Evolutionary conservation across 257 asterid genomes (phyloP).

Genomic region (Plectranthus barbatus): DNA sequence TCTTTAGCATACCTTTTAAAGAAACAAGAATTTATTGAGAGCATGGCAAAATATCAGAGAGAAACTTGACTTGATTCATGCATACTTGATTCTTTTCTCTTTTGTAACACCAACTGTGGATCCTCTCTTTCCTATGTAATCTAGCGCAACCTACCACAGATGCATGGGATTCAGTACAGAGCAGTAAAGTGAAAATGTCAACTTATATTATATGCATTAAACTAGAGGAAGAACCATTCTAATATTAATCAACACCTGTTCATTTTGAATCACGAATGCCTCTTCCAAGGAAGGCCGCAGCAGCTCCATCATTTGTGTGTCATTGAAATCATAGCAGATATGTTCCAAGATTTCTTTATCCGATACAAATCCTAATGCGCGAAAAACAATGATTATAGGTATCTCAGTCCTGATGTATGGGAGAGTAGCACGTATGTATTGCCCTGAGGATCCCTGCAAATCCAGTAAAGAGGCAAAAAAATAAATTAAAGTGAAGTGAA

Average conservation of each 20-base stretch:
- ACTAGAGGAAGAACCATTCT: neutral
- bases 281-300: constrained; percentile 83
- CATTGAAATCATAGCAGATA: constrained; percentile 72
- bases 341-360: constrained; percentile 85
- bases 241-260: constrained; percentile 39
- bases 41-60: neutral
- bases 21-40: neutral
- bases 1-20: constrained; percentile 62
- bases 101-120: constrained; percentile 77
- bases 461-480: neutral
- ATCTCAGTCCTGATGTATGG: constrained; percentile 81
- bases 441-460: constrained; percentile 79
- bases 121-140: constrained; percentile 84
- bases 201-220: neutral
- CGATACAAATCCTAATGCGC: constrained; percentile 72
- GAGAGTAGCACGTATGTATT: constrained; percentile 80
- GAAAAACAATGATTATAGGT: constrained; percentile 75
- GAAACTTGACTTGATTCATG: neutral
- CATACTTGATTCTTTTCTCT: constrained; percentile 82
- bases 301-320: constrained; percentile 83
- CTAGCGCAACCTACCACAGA: constrained; percentile 72
- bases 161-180: too few species aligned
- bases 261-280: constrained; percentile 83
- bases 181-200: neutral
- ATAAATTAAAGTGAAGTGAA: neutral